Evolutionary conservation across 2,329 filamentous ascomycete genomes (phyloP), one percentile per base, ranked within the genome.

Genomic region (Diaporthe destruens): DNA sequence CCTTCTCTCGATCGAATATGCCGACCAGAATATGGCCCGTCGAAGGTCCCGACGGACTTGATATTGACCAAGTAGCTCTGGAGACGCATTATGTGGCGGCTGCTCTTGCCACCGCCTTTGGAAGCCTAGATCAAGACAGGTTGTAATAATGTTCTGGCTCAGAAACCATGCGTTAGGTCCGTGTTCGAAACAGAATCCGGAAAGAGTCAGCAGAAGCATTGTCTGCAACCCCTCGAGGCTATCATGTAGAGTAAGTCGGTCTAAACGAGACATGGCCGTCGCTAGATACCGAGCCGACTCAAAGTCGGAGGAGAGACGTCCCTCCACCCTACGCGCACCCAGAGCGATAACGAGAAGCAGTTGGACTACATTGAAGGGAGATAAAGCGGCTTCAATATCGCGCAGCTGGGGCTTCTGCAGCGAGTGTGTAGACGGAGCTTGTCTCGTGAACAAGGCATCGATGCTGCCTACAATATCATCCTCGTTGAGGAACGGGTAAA

Each of bases 401-500:
- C 69, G 70, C 23, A 75, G 77, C 59, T 74, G 75, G 25, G 77
- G 76, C 49, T 75, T 74, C n/a, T 76, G 61, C 8, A 77, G 34
- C 9, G 74, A 75, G 51, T 74, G 75, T 14, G 72, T 68, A 23
- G 59, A 63, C 1, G 77, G 75, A 32, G 76, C 69, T 25, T 75
- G 73, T 53, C 72, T 74, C 3, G 61, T 72, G 34, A 74, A 74
- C 14, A 78, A 73, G 63, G 76, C 71, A 44, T 78, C 77, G 5
- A 78, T 73, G 49, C 75, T 76, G 6, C 72, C 74, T 16, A 76
- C 76, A 66, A 79, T 74, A 12, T 75, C 75, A 12, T 76, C 75
- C 39, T 76, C 76, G n/a, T 79, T 74, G 42, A 79, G 67, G 66
- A 79, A 79, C 11, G 78, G 78, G 59, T 79, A 78, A 54, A 78